phyloP scores from a whole-genome alignment of 805 yeast genomes.

The Sugiyamaella floridensis region DNA sequence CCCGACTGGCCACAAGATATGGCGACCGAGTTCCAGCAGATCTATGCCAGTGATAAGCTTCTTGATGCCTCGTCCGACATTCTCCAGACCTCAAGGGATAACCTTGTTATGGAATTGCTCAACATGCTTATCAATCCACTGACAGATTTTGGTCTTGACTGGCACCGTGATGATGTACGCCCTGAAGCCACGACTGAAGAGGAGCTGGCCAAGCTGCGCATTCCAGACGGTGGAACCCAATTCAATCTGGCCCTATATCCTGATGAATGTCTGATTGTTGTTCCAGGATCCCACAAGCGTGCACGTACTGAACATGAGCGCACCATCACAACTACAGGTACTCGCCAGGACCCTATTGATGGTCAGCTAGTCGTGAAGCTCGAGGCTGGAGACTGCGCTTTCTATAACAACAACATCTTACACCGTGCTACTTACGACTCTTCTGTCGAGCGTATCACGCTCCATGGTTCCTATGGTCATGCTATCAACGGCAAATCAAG shows the following conservation, averaged over 20 bases:
- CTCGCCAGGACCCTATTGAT: conserved; percentile 25
- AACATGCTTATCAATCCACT: conserved; percentile 49
- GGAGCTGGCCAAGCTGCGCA: conserved; percentile 36
- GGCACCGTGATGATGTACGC: conserved; percentile 47
- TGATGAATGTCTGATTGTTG: conserved; percentile 42
- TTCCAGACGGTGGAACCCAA: conserved; percentile 44
- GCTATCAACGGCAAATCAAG: conserved; percentile 35
- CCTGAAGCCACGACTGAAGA: conserved; percentile 42
- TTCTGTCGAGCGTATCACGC: conserved; percentile 36
- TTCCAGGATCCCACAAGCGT: conserved; percentile 43
- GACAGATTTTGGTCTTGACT: conserved; percentile 46
- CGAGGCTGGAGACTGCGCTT: conserved; percentile 45
- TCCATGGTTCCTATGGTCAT: conserved; percentile 48
- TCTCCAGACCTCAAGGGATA: conserved; percentile 33
- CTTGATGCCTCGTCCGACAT: conserved; percentile 38
- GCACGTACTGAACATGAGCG: conserved; percentile 41
- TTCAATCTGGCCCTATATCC: conserved; percentile 44
- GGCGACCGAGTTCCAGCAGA: conserved; percentile 7
- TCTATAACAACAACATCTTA: conserved; percentile 44
- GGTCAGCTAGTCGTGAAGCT: conserved; percentile 34
- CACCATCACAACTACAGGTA: conserved; percentile 27
- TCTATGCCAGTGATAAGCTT: conserved; percentile 23
- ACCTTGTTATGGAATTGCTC: conserved; percentile 42
- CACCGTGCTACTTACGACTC: conserved; percentile 42
- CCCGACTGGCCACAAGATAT: conserved; percentile 37